phyloP scores from a whole-genome alignment of 257 asterid genomes.

The Gentiana straminea region DNA sequence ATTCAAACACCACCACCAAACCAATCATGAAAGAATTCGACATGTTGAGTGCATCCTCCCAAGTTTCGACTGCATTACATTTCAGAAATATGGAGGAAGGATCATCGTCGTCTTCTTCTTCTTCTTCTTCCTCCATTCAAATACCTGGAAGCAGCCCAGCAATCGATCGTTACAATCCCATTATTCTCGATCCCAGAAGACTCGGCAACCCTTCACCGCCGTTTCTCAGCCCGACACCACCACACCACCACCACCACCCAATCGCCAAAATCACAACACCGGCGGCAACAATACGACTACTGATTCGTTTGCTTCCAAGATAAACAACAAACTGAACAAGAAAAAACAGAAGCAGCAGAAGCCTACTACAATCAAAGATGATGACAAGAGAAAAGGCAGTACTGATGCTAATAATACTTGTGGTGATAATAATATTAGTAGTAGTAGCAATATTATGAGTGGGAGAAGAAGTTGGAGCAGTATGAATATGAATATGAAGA shows the following conservation, averaged over 20 bases:
- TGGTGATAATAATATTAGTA: no score
- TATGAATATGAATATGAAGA: constrained; percentile 21
- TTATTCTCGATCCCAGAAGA: constrained; percentile 35
- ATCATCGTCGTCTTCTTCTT: constrained; percentile 17
- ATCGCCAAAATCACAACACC: constrained; percentile 6
- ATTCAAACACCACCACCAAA: constrained; percentile 30
- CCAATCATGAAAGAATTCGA: constrained; percentile 44
- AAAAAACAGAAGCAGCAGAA: constrained; percentile 2
- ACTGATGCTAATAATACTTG: background rate
- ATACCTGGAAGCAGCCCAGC: constrained; percentile 39
- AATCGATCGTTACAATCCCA: constrained; percentile 41
- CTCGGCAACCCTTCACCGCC: constrained; percentile 14
- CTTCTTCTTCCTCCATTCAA: constrained; percentile 25
- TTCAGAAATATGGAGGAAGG: constrained; percentile 29
- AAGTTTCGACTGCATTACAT: constrained; percentile 45
- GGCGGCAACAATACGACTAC: constrained; percentile 14
- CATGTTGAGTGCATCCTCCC: constrained; percentile 46
- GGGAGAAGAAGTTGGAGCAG: constrained; percentile 49
- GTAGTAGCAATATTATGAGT: background rate
- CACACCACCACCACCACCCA: constrained; percentile 21
- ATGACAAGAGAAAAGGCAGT: constrained; percentile 5
- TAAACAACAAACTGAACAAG: constrained; percentile 14
- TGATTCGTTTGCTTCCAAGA: constrained; percentile 9
- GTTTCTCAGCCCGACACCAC: constrained; percentile 13
- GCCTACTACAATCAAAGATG: background rate